Conservation (phyloP, 495 filamentous ascomycete species). For the Trichoderma gamsii region DNA sequence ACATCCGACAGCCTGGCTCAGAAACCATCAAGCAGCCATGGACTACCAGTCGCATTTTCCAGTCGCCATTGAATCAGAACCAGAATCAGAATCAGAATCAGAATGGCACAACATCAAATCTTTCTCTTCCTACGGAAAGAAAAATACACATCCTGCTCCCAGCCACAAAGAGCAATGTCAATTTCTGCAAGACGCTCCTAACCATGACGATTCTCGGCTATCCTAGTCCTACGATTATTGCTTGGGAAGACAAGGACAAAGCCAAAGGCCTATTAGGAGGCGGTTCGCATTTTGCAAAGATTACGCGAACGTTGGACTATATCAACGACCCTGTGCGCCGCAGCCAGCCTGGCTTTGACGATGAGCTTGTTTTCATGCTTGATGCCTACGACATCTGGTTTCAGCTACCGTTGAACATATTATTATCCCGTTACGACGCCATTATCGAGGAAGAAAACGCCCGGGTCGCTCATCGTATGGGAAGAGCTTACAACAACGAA, state of each 20-base stretch:
- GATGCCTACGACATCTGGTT: conserved; percentile 16
- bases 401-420: conserved; percentile 13
- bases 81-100: background rate
- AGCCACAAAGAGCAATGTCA: background rate
- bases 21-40: background rate
- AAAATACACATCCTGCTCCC: conserved; percentile 15
- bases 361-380: conserved; percentile 17
- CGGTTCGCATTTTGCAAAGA: conserved; percentile 15
- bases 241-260: conserved; percentile 2
- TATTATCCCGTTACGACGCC: conserved; percentile 5
- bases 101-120: background rate
- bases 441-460: conserved; percentile 19
- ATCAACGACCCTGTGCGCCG: background rate
- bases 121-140: background rate
- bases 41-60: background rate
- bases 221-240: conserved; percentile 8
- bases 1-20: background rate
- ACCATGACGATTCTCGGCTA: conserved; percentile 13
- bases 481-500: background rate
- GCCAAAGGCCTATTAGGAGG: background rate
- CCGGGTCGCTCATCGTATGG: conserved; percentile 16
- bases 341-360: background rate
- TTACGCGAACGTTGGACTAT: conserved; percentile 4
- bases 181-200: conserved; percentile 13
- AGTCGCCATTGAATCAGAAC: background rate